These are phyloP conservation scores for Akanthomyces lecanii DNA, from an alignment of 2,329 filamentous ascomycete species.

Conservation along the genomic window DNA sequence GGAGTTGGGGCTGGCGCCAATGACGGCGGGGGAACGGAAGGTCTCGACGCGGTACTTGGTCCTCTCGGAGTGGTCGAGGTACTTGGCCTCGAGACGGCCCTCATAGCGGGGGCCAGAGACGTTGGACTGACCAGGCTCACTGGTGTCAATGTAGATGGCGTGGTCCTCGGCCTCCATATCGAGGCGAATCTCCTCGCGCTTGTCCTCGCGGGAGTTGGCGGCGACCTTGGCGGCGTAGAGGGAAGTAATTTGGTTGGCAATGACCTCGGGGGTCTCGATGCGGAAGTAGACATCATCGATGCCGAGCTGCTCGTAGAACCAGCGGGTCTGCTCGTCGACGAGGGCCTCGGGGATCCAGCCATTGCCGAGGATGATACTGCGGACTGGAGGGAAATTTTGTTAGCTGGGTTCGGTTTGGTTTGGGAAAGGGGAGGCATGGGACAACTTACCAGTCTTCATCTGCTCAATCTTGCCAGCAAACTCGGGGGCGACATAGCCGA, in stretches of 20 bases:
- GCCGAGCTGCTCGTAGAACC: slow-evolving; percentile 97
- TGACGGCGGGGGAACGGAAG: slow-evolving; percentile 82
- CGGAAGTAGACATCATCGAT: slow-evolving; percentile 99
- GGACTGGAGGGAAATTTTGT: slow-evolving; percentile 51
- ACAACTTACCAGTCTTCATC: slow-evolving; percentile 67
- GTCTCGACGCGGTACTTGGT: slow-evolving; percentile 91
- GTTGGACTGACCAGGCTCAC: slow-evolving; percentile 75
- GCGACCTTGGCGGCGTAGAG: slow-evolving; percentile 96
- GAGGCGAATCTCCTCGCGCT: slow-evolving; percentile 86
- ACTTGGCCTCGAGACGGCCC: slow-evolving; percentile 89
- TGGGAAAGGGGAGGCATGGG: neutral
- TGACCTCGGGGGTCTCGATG: slow-evolving; percentile 78
- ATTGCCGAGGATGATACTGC: slow-evolving; percentile 70
- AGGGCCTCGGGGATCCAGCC: slow-evolving; percentile 83
- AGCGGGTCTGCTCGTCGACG: slow-evolving; percentile 79
- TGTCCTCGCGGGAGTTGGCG: slow-evolving; percentile 87
- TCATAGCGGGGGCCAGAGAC: slow-evolving; percentile 85
- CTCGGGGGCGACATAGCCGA: slow-evolving; percentile 90
- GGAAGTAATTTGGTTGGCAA: slow-evolving; percentile 91
- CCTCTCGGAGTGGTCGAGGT: slow-evolving; percentile 74
- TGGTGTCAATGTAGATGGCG: slow-evolving; percentile 98
- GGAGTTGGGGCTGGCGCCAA: slow-evolving; percentile 63
- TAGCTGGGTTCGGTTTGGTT: neutral
- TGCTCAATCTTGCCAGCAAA: slow-evolving; percentile 91
- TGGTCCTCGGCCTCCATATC: slow-evolving; percentile 95